Evolutionary conservation across 1,284 basidiomycete species (phyloP).

Genomic region (Phylloboletellus chloephorus): DNA sequence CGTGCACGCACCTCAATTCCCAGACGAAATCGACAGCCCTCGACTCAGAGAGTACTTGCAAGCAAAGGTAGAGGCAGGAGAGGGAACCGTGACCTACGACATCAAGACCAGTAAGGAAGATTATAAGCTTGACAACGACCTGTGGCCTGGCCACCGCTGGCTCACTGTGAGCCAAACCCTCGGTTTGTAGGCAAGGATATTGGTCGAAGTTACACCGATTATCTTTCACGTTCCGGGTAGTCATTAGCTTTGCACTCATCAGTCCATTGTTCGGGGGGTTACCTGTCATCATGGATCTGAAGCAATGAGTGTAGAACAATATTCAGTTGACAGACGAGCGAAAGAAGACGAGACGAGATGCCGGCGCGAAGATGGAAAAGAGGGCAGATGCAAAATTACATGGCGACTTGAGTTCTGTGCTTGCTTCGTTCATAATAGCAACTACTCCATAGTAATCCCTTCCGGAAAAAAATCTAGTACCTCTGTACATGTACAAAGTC

Average conservation of each 20-base stretch:
- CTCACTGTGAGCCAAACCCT: conserved; percentile 15
- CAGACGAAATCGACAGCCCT: conserved; percentile 12
- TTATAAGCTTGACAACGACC: conserved; percentile 14
- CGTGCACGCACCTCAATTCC: conserved; percentile 7
- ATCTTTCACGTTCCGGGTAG: neutral
- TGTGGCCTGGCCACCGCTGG: conserved; percentile 19
- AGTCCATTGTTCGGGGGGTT: no score
- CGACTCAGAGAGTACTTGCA: conserved; percentile 18
- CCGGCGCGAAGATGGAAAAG: no score
- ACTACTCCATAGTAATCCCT: no score
- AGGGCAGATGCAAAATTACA: no score
- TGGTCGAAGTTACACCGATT: neutral
- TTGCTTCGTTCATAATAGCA: no score
- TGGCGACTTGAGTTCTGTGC: no score
- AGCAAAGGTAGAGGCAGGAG: conserved; percentile 14
- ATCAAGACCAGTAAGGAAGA: conserved; percentile 10
- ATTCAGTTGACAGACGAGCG: no score
- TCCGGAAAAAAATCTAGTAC: no score
- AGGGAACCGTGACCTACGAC: conserved; percentile 12
- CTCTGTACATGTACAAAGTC: no score
- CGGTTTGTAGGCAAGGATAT: conserved; percentile 13
- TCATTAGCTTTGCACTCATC: neutral
- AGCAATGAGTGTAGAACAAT: no score
- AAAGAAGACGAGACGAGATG: no score
- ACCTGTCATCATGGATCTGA: no score